Evolutionary conservation across 1,139 yeast genomes (phyloP), one percentile per base, ranked within the genome.

Genomic region (Candida tunisiensis): DNA sequence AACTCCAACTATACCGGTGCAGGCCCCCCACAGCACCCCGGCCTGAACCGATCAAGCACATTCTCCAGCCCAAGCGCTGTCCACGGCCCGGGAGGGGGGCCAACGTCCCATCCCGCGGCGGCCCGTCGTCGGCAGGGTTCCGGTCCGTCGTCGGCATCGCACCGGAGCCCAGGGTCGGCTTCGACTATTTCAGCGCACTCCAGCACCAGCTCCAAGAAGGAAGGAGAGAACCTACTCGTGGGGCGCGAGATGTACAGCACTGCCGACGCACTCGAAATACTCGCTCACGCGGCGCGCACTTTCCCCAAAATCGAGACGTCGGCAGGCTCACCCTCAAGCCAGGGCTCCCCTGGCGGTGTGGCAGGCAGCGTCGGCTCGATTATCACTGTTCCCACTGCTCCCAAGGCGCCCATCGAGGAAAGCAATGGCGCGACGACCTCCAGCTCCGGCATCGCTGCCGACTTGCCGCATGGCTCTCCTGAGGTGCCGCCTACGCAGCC

Each of bases 231-330:
- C n/a, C n/a, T n/a, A n/a, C n/a, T n/a, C n/a, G n/a, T n/a, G n/a
- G n/a, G n/a, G 15, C 27, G 45, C 16, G 60, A 55, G 30, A 38
- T 55, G 15, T 53, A 53, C 37, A 53, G 74, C 42, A 58, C 74
- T 23, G 67, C 74, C 18, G 78, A 74, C 46, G 91, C 78, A 1
- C 53, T 64, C 32, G 60, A 61, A 29, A 64, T 54, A 19, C 34
- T 52, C 56, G 47, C 74, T 57, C 49, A 65, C 57, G 43, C 68
- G 49, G 47, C 55, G 52, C 16, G 74, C 58, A 31, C 39, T 19
- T 42, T 47, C 29, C 51, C 53, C 8, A 36, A 35, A 17, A 36
- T 40, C 11, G 35, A 31, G 8, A 17, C 11, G 21, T 9, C 23
- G 10, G 18, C 18, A n/a, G 11, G 19, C 9, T 10, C 20, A n/a